Percentiles rank a stretch among this genome's conserved stretches.
phyloP scores from a whole-genome alignment of 306 rosid species.

The Cucumis cinereus region DNA sequence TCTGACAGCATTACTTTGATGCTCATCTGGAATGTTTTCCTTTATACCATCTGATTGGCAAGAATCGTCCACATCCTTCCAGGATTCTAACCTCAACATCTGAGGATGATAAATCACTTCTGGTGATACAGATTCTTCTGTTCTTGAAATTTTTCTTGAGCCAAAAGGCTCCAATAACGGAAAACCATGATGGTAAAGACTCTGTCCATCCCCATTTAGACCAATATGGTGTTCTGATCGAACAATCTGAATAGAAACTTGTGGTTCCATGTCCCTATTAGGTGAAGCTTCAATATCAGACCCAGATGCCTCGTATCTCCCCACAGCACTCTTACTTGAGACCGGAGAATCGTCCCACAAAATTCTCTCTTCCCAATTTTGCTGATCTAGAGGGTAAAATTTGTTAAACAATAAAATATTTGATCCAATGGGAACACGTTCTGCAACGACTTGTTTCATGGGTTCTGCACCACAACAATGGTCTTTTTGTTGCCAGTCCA shows the following conservation, averaged over 20 bases:
- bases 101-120: slow-evolving; percentile 65
- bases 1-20: slow-evolving; percentile 32
- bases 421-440: slow-evolving; percentile 22
- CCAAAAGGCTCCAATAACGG: slow-evolving; percentile 55
- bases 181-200: slow-evolving; percentile 18
- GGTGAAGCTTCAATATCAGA: slow-evolving; percentile 40
- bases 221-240: slow-evolving; percentile 18
- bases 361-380: slow-evolving; percentile 81
- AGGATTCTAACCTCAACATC: slow-evolving; percentile 62
- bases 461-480: slow-evolving; percentile 50
- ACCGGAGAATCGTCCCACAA: slow-evolving; percentile 78
- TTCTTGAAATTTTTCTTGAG: slow-evolving; percentile 29
- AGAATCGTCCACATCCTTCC: slow-evolving; percentile 29
- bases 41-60: slow-evolving; percentile 23
- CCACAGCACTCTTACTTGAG: slow-evolving; percentile 27
- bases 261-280: slow-evolving; percentile 37
- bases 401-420: slow-evolving; percentile 23
- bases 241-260: slow-evolving; percentile 25
- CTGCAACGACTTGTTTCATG: slow-evolving; percentile 37
- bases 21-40: slow-evolving; percentile 31
- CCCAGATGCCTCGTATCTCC: slow-evolving; percentile 53
- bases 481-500: slow-evolving; percentile 28
- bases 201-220: slow-evolving; percentile 25
- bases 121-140: slow-evolving; percentile 22
- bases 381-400: slow-evolving; percentile 79